A percentile compares a stretch with the other conserved stretches of the same genome.
phyloP scores from a whole-genome alignment of 2,329 filamentous ascomycete genomes.

The Hypocrella siamensis region DNA sequence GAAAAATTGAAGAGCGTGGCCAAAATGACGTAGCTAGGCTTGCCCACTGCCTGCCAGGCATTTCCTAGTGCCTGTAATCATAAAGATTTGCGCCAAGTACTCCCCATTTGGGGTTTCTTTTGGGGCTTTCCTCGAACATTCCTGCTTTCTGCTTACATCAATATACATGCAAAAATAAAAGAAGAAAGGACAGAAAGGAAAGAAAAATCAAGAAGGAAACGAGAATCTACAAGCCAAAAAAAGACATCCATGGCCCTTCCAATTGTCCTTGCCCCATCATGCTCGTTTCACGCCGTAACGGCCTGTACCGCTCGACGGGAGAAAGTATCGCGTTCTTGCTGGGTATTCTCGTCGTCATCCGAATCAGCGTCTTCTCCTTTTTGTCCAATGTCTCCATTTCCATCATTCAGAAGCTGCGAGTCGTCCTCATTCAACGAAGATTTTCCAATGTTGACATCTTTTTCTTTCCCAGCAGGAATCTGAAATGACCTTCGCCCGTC shows the following conservation, averaged over 20 bases:
- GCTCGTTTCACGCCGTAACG: slow-evolving; percentile 16
- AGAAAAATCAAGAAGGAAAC: too few relatives aligned
- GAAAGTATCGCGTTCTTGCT: slow-evolving; percentile 13
- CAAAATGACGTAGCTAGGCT: too few relatives aligned
- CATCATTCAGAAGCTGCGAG: neutral
- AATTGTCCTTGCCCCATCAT: neutral
- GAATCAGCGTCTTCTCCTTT: slow-evolving; percentile 1
- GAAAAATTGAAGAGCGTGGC: too few relatives aligned
- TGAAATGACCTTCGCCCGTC: slow-evolving; percentile 42
- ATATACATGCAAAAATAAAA: too few relatives aligned
- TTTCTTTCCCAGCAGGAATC: slow-evolving; percentile 27
- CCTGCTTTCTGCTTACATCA: too few relatives aligned
- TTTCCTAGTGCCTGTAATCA: too few relatives aligned
- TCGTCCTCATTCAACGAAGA: neutral
- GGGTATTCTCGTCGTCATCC: slow-evolving; percentile 7
- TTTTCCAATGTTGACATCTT: neutral
- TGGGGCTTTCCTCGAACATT: too few relatives aligned
- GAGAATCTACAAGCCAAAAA: too few relatives aligned
- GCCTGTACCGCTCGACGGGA: slow-evolving; percentile 15
- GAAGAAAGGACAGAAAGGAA: neutral
- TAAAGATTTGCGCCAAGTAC: too few relatives aligned
- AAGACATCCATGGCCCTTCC: neutral
- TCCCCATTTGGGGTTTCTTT: too few relatives aligned
- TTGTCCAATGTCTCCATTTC: neutral
- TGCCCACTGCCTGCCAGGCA: too few relatives aligned